Conservation (phyloP, 2,329 filamentous ascomycete species). For the Lojkania enalia region DNA sequence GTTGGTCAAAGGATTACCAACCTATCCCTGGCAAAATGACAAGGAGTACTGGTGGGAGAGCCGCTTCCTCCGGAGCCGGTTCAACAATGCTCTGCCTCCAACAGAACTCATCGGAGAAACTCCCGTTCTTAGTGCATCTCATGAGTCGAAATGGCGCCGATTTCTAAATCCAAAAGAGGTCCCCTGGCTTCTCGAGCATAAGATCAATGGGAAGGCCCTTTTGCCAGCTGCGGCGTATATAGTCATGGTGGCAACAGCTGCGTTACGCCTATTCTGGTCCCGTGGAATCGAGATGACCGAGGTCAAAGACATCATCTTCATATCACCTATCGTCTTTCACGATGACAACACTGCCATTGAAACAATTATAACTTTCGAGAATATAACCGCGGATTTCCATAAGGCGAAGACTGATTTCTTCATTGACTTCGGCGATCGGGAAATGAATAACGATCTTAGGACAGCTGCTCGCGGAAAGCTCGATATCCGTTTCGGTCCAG, state of each 20-base stretch:
- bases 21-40: conserved; percentile 15
- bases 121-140: not conserved
- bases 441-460: conserved; percentile 9
- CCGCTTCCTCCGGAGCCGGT: conserved; percentile 9
- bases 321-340: conserved; percentile 9
- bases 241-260: conserved; percentile 37
- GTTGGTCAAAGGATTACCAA: conserved; percentile 23
- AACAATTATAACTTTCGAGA: conserved; percentile 11
- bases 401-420: conserved; percentile 8
- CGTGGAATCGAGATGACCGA: conserved; percentile 11
- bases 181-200: conserved; percentile 19
- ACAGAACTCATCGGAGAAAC: conserved; percentile 15
- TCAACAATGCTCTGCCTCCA: conserved; percentile 6
- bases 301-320: conserved; percentile 6
- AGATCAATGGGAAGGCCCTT: conserved; percentile 34
- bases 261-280: conserved; percentile 5
- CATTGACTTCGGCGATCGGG: conserved; percentile 15
- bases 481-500: conserved; percentile 6
- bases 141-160: conserved; percentile 17
- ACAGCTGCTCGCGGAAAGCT: conserved; percentile 12
- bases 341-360: conserved; percentile 14
- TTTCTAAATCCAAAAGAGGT: conserved; percentile 15
- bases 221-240: conserved; percentile 52
- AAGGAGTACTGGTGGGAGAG: conserved; percentile 24
- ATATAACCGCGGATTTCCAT: not conserved